Evolutionary conservation across 2,329 filamentous ascomycete species (phyloP), one percentile per base, ranked within the genome.

Genomic region (Claviceps maximensis): DNA sequence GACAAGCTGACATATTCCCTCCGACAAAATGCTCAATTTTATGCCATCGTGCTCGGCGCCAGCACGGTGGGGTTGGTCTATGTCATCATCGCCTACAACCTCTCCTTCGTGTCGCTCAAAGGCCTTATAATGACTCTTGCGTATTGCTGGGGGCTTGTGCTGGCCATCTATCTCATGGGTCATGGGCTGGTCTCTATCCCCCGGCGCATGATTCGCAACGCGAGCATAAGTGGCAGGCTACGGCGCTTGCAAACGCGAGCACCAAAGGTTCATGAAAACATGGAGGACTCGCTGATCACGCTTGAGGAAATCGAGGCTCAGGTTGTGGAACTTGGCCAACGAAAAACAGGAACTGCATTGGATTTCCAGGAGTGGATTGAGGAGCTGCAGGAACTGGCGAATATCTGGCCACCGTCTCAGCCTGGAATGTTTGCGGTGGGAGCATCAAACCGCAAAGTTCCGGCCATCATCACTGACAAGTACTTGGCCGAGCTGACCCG

Each of bases 151-250:
- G 89, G 90, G 61, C 72, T 98, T 60, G 76, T 91, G 4, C 76
- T 97, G 51, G 93, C 90, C 47, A 95, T 98, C 57, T 97, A 95
- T 63, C 76, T 98, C 42, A 97, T 98, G 91, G 93, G 93, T 7
- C 93, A 98, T 67, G 93, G 93, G 8, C 75, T 98, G 27, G 93
- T 98, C 33, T 86, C 90, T 1, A 86, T 98, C 54, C 93, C 93
- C 1, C 78, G 91, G 58, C 80, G 80, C 40, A 73, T 98, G 17
- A 85, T 93, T 62, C 82, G 85, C 55, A 86, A 88, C 63, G 85
- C 89, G 33, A 89, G 83, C 63, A 80, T 90, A 47, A 86, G 83
- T 58, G 81, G 80, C 49, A 79, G 84, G 53, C 69, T 98, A 47
- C 83, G 83, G 56, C 77, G 86, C 38, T 74, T 96, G 38, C 89